A percentile compares a stretch with the other conserved stretches of the same genome.
These are phyloP conservation scores for Neofusicoccum parvum DNA, from an alignment of 2,329 filamentous ascomycete genomes.

Conservation along the genomic window DNA sequence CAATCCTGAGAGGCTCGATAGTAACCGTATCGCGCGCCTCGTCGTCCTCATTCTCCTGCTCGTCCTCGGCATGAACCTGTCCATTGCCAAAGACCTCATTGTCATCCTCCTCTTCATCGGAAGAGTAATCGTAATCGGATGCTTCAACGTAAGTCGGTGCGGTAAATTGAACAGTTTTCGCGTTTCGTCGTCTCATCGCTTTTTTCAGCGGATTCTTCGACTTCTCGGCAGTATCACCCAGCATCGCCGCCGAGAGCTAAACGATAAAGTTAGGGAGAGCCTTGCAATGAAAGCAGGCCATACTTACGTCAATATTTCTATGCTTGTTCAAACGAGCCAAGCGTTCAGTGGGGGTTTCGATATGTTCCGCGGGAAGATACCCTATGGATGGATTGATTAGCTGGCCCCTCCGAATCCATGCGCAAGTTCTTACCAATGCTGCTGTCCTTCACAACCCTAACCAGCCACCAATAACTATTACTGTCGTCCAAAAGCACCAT, in stretches of 20 bases:
- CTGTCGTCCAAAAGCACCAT: slow-evolving; percentile 98
- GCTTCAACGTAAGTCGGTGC: slow-evolving; percentile 86
- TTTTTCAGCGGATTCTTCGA: slow-evolving; percentile 81
- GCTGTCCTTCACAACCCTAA: slow-evolving; percentile 94
- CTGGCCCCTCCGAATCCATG: slow-evolving; percentile 19
- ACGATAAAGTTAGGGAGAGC: slow-evolving; percentile 23
- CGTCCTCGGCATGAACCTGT: slow-evolving; percentile 35
- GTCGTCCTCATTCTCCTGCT: slow-evolving; percentile 39
- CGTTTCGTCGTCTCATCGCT: slow-evolving; percentile 77
- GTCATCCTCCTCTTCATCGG: slow-evolving; percentile 61
- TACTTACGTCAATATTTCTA: slow-evolving; percentile 88
- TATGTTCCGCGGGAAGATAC: slow-evolving; percentile 95
- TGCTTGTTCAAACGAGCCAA: slow-evolving; percentile 95
- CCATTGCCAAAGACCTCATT: slow-evolving; percentile 40
- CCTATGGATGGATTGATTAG: slow-evolving; percentile 55
- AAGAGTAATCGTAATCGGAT: slow-evolving; percentile 82
- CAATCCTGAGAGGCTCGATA: slow-evolving; percentile 42
- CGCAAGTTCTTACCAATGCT: slow-evolving; percentile 68
- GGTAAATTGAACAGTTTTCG: slow-evolving; percentile 85
- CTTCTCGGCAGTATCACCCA: slow-evolving; percentile 75
- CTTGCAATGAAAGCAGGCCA: not conserved
- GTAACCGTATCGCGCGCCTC: slow-evolving; percentile 27
- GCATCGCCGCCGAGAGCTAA: slow-evolving; percentile 70
- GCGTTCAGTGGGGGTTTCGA: slow-evolving; percentile 95
- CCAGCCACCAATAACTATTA: slow-evolving; percentile 99